Percentiles rank a stretch among this genome's conserved stretches.
Evolutionary conservation across 345 rosid species (phyloP).

Genomic region (Eutrema yunnanense): DNA sequence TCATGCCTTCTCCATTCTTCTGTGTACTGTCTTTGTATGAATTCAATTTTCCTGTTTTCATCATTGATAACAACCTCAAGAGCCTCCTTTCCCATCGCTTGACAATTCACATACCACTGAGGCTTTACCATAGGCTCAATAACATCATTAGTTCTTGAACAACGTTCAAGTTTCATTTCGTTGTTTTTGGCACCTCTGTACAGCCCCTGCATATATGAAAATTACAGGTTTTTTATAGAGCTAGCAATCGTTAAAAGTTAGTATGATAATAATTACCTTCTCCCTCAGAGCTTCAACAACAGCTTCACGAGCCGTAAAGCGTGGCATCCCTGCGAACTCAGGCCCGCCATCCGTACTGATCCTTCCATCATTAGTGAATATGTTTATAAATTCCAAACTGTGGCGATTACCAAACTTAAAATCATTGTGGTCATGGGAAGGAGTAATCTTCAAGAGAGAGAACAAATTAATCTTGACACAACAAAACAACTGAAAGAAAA

Average conservation of each 20-base stretch:
- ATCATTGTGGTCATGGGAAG: constrained; percentile 89
- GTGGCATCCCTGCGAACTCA: constrained; percentile 70
- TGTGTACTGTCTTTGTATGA: constrained; percentile 65
- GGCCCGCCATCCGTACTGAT: constrained; percentile 66
- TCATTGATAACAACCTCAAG: constrained; percentile 56
- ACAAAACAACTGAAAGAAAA: not conserved
- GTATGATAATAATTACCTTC: constrained; percentile 35
- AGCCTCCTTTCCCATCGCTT: constrained; percentile 55
- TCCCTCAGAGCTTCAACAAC: constrained; percentile 54
- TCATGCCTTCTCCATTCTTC: constrained; percentile 79
- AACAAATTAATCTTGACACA: not conserved
- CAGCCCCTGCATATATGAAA: constrained; percentile 36
- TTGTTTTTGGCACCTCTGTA: constrained; percentile 69
- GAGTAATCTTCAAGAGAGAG: constrained; percentile 63
- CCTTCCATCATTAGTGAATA: constrained; percentile 76
- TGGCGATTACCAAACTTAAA: constrained; percentile 80
- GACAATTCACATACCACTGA: constrained; percentile 74
- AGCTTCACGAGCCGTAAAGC: constrained; percentile 74
- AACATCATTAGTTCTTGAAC: constrained; percentile 70
- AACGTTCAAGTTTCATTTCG: constrained; percentile 77
- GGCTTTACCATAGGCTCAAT: constrained; percentile 81
- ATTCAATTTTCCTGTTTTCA: constrained; percentile 53
- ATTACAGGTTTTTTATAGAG: not conserved
- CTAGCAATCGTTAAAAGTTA: not conserved
- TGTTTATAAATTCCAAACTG: constrained; percentile 58